Percentiles rank a stretch among this genome's conserved stretches.
These are phyloP conservation scores for Glebionis coronaria DNA, from an alignment of 129 eudicot species.

Conservation along the genomic window DNA sequence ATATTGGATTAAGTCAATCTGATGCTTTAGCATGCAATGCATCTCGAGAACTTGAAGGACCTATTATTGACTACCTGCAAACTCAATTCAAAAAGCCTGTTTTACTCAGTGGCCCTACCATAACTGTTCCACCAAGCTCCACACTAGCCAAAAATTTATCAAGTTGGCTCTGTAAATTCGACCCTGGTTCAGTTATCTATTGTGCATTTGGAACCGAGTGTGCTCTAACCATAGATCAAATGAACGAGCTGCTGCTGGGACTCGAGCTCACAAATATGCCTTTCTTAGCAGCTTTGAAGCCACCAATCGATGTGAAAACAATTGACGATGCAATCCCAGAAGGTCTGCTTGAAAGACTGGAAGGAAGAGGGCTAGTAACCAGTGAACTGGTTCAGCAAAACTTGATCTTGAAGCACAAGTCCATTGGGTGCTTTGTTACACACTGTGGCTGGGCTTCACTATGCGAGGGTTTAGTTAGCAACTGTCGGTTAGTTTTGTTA, in stretches of 20 bases:
- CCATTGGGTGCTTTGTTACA: conserved; percentile 30
- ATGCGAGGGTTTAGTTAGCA: conserved; percentile 22
- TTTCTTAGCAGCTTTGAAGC: conserved; percentile 22
- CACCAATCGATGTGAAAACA: conserved; percentile 5
- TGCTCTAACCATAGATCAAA: conserved; percentile 20
- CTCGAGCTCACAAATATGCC: conserved; percentile 21
- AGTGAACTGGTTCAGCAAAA: conserved; percentile 28
- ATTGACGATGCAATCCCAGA: conserved; percentile 22
- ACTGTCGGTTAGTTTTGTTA: conserved; percentile 18
- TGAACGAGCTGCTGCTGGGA: conserved; percentile 27
- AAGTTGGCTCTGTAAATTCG: conserved; percentile 9
- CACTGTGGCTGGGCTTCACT: conserved; percentile 30
- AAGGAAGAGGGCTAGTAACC: conserved; percentile 26
- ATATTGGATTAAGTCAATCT: conserved; percentile 4
- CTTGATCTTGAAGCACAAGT: conserved; percentile 23
- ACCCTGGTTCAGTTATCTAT: conserved; percentile 10
- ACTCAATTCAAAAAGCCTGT: conserved; percentile 18
- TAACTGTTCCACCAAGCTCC: conserved; percentile 4
- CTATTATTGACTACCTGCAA: conserved; percentile 23
- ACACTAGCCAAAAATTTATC: not conserved
- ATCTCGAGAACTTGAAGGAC: conserved; percentile 24
- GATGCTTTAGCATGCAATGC: conserved; percentile 21
- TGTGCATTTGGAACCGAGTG: conserved; percentile 27
- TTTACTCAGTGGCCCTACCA: conserved; percentile 17
- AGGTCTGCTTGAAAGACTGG: conserved; percentile 23